Base-by-base conservation (phyloP, 441 rosid species). In the Francoa sonchifolia region DNA sequence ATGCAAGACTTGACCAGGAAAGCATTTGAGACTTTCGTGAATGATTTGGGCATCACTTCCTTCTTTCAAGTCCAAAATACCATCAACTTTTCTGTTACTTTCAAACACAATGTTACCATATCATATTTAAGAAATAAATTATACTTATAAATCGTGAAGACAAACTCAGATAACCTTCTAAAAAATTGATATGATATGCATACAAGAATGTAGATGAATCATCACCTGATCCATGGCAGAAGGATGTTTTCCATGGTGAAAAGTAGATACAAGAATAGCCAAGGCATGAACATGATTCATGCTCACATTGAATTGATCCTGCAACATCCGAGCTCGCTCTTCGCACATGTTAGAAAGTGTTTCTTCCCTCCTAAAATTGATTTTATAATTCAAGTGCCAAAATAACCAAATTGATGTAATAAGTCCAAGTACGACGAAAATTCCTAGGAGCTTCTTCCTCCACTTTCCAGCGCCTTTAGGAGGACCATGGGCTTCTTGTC, bases 251-350 rank as follows among this genome's bases (percentile, higher is more conserved):
- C 83, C 86, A 61, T 92, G 96, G 77, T 92, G 99, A 73, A 92
- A 92, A 32, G 95, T 92, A 34, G 99, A 92, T 39, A 83, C 92
- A 37, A 92, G 88, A 62, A 86, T 74, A 39, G 99, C 95, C 74
- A 90, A 68, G 52, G 96, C 88, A 58, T 90, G 88, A 50, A 90
- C 99, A 68, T 92, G 96, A 60, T 92, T 92, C 76, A 83, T 59
- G 66, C 96, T 92, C 56, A 92, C 96, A 66, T 86, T 92, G 66
- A 92, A 92, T 79, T 92, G 96, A 65, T 92, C 99, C 71, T 92
- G 99, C 68, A 92, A 66, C 86, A 92, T 82, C 8, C 94, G 68
- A 19, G 99, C 96, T 57, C 96, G 67, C 58, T 92, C 95, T 21
- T 86, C 99, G 43, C 99, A 92, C 96, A 92, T 92, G 66, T 66